These are phyloP conservation scores for Anisogramma anomala DNA, from an alignment of 2,329 filamentous ascomycete genomes.

Conservation along the genomic window DNA sequence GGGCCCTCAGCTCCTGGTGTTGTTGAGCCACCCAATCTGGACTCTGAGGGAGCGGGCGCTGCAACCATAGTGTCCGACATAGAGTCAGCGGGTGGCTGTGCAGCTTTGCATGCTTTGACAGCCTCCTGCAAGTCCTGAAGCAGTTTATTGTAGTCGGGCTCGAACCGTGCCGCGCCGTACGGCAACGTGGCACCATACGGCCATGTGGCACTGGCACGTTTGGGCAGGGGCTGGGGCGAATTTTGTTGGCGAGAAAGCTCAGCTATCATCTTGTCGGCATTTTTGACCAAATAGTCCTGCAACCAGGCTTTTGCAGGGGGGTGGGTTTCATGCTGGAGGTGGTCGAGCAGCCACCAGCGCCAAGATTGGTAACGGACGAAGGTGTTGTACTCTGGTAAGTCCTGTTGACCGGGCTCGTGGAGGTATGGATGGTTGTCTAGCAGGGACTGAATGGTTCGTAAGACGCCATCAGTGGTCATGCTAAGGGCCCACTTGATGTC, in stretches of 20 bases:
- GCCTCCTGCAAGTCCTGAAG: no score
- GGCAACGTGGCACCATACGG: no score
- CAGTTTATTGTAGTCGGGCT: no score
- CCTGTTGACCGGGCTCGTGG: slow-evolving; percentile 9
- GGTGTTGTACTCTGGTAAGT: slow-evolving; percentile 8
- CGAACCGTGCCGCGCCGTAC: no score
- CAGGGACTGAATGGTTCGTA: slow-evolving; percentile 13
- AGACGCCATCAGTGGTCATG: slow-evolving; percentile 10
- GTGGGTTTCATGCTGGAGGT: background rate
- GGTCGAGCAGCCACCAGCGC: slow-evolving; percentile 3
- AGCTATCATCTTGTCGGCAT: background rate
- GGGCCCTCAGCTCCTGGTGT: no score
- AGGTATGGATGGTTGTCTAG: slow-evolving; percentile 15
- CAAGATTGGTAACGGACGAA: slow-evolving; percentile 9
- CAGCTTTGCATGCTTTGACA: no score
- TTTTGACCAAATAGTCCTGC: background rate
- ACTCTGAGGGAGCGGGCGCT: no score
- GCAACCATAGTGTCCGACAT: no score
- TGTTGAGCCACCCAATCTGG: no score
- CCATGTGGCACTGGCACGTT: background rate
- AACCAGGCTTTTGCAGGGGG: background rate
- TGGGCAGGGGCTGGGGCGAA: background rate
- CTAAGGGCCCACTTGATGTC: slow-evolving; percentile 5
- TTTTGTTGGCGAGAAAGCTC: background rate
- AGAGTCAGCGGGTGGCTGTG: no score